These are phyloP conservation scores for Exophiala calicioides DNA, from an alignment of 2,329 filamentous ascomycete genomes.

Conservation along the genomic window DNA sequence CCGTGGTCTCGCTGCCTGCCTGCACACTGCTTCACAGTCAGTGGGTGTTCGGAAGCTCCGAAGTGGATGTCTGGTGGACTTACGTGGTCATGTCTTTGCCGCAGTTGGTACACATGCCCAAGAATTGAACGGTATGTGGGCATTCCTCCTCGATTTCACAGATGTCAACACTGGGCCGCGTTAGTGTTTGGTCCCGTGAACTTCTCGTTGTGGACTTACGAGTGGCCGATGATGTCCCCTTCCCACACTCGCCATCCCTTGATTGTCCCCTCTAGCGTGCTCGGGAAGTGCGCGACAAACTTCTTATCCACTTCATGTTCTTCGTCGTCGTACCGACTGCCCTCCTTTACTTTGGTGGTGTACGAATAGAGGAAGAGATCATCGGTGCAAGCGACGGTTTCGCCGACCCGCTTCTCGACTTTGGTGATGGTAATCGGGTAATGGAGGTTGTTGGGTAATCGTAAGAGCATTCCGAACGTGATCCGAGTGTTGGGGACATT, in stretches of 20 bases:
- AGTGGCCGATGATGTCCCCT: conserved; percentile 45
- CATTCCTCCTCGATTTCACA: conserved; percentile 88
- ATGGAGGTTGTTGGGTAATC: conserved; percentile 62
- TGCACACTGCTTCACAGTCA: conserved; percentile 18
- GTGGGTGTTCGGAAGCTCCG: conserved; percentile 1
- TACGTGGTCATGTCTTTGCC: conserved; percentile 93
- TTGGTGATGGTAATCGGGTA: conserved; percentile 93
- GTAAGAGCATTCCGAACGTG: conserved; percentile 45
- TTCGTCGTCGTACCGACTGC: conserved; percentile 68
- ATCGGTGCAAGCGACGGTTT: conserved; percentile 73
- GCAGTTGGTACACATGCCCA: conserved; percentile 86
- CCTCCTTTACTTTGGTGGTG: conserved; percentile 68
- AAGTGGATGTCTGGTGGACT: conserved; percentile 29
- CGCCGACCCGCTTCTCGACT: conserved; percentile 73
- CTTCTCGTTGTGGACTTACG: conserved; percentile 38
- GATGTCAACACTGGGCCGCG: conserved; percentile 51
- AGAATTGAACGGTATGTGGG: conserved; percentile 85
- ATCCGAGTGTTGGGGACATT: conserved; percentile 16
- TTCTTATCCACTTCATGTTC: conserved; percentile 66
- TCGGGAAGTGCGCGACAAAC: conserved; percentile 78
- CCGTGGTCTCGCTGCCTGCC: conserved; percentile 24
- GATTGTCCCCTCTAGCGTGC: conserved; percentile 77
- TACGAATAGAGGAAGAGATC: conserved; percentile 85
- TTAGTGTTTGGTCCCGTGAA: conserved; percentile 4
- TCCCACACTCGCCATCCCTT: conserved; percentile 70